Conservation (phyloP, 306 rosid species). For the Cicer judaicum region DNA sequence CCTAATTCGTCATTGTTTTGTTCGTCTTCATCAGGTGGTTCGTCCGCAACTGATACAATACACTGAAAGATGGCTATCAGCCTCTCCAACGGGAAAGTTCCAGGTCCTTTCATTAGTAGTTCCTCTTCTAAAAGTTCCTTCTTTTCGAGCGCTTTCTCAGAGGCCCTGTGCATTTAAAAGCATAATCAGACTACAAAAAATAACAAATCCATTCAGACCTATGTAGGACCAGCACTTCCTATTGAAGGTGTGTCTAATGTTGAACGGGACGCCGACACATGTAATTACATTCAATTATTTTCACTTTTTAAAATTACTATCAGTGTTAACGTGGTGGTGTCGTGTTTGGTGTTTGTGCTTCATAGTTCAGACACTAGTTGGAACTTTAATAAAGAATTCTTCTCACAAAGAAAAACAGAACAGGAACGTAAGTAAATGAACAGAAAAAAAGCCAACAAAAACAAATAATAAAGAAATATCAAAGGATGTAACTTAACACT, state of each 20-base stretch:
- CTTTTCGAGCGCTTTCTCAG: conserved; percentile 65
- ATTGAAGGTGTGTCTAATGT: too few species aligned
- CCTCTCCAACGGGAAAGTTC: conserved; percentile 93
- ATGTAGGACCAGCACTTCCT: too few species aligned
- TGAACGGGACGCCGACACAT: too few species aligned
- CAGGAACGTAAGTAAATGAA: conserved; percentile 7
- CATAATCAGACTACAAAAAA: conserved; percentile 36
- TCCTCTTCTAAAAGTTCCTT: conserved; percentile 87
- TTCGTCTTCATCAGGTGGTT: conserved; percentile 63
- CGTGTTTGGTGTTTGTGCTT: too few species aligned
- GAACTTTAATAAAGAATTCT: conserved; percentile 4
- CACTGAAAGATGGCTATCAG: conserved; percentile 94
- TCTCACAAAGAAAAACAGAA: neutral
- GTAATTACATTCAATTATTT: too few species aligned
- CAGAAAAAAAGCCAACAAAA: neutral
- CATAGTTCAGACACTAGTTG: neutral
- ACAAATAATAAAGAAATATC: conserved; percentile 15
- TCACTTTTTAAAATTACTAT: too few species aligned
- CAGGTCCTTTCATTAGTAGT: conserved; percentile 87
- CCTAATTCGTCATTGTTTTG: conserved; percentile 52
- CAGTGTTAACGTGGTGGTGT: too few species aligned
- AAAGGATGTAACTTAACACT: conserved; percentile 9
- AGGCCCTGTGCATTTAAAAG: conserved; percentile 56
- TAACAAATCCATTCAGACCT: conserved; percentile 25
- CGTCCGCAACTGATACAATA: conserved; percentile 72